Base-by-base conservation (phyloP, 2,329 filamentous ascomycete genomes). In the Penicillium capsulatum region DNA sequence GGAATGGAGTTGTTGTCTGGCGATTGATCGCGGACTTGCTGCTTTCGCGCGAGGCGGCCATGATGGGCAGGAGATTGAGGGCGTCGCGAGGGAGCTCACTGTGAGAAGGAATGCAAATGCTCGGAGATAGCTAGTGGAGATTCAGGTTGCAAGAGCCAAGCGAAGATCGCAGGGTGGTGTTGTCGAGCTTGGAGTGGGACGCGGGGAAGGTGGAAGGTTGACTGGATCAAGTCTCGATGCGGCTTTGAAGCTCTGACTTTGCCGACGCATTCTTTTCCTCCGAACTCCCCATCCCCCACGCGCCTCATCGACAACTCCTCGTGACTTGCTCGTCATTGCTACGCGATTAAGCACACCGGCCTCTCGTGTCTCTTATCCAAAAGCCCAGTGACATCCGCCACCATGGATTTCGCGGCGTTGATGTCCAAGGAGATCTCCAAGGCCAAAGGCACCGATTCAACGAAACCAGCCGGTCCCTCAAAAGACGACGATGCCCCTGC, bases 371-470 rank as follows among this genome's bases (percentile, higher is more conserved):
- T 14, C 11, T 15, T 11, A 31, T 17, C 28, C 36, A 41, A 10
- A 37, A 7, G 11, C 20, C 34, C 20, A 22, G 19, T 9, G 19
- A 22, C 19, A 22, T 24, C 22, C 29, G 22, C 42, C 60, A 73
- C 46, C 52, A 98, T 98, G 92, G 90, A 98, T 67, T 98, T 98
- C 72, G 89, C 89, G 45, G 80, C 88, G 24, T 73, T 98, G 33
- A 94, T 98, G 87, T 81, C 86, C 58, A 85, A 88, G 61, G 89
- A 95, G 67, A 92, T 98, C 58, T 80, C 86, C 57, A 94, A 92
- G 66, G 75, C 83, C 53, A 87, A 87, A 65, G 68, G 76, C 38
- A 52, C 67, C 29, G 53, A 68, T 36, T 48, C 66, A 57, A 28
- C 38, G 52, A 45, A 53, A 47, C 40, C 60, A 30, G 38, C 57